Evolutionary conservation across 305 asterid species (phyloP).

Genomic region (Fraxinus paxiana): DNA sequence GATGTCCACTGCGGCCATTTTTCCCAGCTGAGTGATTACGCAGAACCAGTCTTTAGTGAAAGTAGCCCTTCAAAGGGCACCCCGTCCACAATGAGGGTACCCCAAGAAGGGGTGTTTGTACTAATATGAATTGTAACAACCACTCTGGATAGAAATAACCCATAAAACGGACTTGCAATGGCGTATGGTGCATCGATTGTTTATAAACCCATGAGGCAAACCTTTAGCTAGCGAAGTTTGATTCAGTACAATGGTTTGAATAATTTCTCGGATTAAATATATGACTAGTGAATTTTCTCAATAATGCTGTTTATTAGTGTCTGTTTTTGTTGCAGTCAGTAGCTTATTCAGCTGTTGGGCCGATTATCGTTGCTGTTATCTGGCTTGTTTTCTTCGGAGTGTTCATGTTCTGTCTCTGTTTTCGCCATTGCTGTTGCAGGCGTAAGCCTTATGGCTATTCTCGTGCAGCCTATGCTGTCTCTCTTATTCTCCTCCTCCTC

Average conservation of each 20-base stretch:
- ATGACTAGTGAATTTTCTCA: not conserved
- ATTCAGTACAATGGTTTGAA: not conserved
- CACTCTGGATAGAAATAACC: not conserved
- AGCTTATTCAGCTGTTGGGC: conserved; percentile 27
- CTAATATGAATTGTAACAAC: not conserved
- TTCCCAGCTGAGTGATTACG: not conserved
- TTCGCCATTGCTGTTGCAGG: conserved; percentile 28
- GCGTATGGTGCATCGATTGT: not conserved
- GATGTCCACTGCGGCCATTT: not conserved
- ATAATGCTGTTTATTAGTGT: not conserved
- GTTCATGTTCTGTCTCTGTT: conserved; percentile 25
- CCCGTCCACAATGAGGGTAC: not conserved
- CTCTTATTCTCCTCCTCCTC: conserved; percentile 22
- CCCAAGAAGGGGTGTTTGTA: not conserved
- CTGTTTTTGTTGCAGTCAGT: conserved; percentile 28
- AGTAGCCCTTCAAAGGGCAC: not conserved
- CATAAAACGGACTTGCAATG: not conserved
- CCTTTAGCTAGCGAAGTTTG: not conserved
- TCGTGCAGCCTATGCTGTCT: conserved; percentile 21
- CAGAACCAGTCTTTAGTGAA: not conserved
- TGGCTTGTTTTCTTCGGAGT: conserved; percentile 34
- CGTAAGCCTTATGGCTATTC: conserved; percentile 29
- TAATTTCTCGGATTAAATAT: not conserved
- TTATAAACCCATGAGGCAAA: not conserved
- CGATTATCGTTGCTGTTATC: conserved; percentile 12